Percentiles rank a stretch among this genome's conserved stretches.
Evolutionary conservation across 805 yeast species (phyloP).

Genomic region (Ogataea philodendri): DNA sequence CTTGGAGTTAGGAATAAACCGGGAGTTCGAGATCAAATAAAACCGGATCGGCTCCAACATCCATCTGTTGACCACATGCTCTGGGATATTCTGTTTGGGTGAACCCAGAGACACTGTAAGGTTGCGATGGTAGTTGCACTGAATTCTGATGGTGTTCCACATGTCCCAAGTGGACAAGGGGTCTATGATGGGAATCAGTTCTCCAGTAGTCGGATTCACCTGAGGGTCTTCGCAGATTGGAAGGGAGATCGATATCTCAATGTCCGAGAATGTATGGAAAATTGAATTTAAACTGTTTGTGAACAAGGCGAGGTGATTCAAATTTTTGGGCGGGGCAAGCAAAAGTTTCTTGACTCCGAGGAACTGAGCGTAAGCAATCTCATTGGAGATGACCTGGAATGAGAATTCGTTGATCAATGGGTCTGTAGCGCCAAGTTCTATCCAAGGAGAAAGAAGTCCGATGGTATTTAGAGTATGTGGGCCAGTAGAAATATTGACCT

Average conservation of each 20-base stretch:
- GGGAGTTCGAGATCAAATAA: constrained; percentile 52
- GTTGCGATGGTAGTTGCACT: constrained; percentile 52
- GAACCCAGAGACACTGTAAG: constrained; percentile 74
- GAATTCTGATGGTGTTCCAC: constrained; percentile 63
- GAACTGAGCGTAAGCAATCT: constrained; percentile 55
- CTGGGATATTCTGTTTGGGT: constrained; percentile 58
- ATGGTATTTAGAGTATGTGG: constrained; percentile 42
- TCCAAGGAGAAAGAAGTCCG: constrained; percentile 65
- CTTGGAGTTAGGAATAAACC: constrained; percentile 58
- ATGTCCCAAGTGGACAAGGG: constrained; percentile 67
- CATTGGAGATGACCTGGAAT: constrained; percentile 55
- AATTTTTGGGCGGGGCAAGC: constrained; percentile 62
- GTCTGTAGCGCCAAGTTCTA: constrained; percentile 61
- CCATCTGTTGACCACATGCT: constrained; percentile 57
- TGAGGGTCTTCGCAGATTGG: constrained; percentile 47
- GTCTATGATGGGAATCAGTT: constrained; percentile 34
- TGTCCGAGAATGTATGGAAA: constrained; percentile 31
- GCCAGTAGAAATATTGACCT: constrained; percentile 44
- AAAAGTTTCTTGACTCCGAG: constrained; percentile 56
- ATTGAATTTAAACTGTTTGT: constrained; percentile 37
- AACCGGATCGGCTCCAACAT: constrained; percentile 63
- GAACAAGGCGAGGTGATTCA: constrained; percentile 52
- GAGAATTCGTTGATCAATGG: constrained; percentile 50
- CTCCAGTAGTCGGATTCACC: constrained; percentile 24
- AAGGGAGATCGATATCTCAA: constrained; percentile 45